Evolutionary conservation across 768 basidiomycete species (phyloP).

Genomic region (Kwoniella europaea): DNA sequence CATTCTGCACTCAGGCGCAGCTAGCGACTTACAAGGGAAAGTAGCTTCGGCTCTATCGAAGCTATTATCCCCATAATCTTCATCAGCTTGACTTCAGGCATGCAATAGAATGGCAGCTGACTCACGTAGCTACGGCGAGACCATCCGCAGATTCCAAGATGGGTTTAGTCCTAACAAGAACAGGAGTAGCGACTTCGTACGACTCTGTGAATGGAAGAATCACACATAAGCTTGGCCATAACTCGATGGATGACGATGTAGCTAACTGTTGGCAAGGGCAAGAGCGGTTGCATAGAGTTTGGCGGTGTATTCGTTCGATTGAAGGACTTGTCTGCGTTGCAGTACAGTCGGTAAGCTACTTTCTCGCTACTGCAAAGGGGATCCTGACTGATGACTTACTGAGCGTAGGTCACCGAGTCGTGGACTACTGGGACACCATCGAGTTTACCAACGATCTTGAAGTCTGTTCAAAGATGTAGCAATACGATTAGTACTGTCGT

Average conservation of each 20-base stretch:
- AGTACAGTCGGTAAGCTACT: too few relatives aligned
- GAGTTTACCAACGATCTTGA: constrained; percentile 54
- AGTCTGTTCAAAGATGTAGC: constrained; percentile 30
- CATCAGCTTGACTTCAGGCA: neutral
- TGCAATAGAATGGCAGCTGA: constrained; percentile 2
- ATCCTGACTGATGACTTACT: constrained; percentile 37
- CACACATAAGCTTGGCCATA: neutral
- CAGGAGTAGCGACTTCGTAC: constrained; percentile 52
- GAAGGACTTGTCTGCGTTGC: constrained; percentile 41
- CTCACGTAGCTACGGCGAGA: constrained; percentile 55
- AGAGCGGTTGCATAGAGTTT: constrained; percentile 47
- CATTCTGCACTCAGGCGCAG: neutral
- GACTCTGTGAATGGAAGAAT: constrained; percentile 42
- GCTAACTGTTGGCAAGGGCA: constrained; percentile 50
- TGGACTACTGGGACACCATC: constrained; percentile 54
- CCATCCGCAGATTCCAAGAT: constrained; percentile 53
- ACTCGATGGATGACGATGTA: neutral
- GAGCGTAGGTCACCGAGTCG: constrained; percentile 52
- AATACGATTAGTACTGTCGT: neutral
- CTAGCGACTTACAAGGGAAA: constrained; percentile 46
- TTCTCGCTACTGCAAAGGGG: too few relatives aligned
- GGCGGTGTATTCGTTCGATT: constrained; percentile 46
- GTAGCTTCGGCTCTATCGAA: constrained; percentile 53
- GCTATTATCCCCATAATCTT: constrained; percentile 13
- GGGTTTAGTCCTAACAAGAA: constrained; percentile 51